phyloP scores from a whole-genome alignment of 331 rosid species.

The Phaseolus coccineus region DNA sequence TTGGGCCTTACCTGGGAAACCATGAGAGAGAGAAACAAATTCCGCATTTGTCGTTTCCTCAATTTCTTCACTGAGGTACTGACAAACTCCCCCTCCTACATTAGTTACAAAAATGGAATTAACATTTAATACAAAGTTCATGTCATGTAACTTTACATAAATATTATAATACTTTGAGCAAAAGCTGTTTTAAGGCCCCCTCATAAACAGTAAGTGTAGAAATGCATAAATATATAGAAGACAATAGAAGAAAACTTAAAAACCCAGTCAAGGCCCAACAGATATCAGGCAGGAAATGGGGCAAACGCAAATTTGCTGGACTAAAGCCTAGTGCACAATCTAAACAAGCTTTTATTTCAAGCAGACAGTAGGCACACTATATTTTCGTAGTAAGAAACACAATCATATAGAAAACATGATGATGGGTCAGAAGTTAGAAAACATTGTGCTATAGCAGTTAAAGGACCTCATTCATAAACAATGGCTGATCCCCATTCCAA shows the following conservation, averaged over 20 bases:
- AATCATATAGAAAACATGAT: slow-evolving; percentile 22
- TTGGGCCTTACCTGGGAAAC: slow-evolving; percentile 79
- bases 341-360: not conserved
- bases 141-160: slow-evolving; percentile 18
- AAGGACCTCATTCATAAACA: too few relatives aligned
- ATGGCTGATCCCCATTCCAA: too few relatives aligned
- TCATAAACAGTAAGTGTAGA: slow-evolving; percentile 13
- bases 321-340: slow-evolving; percentile 14
- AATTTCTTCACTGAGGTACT: slow-evolving; percentile 72
- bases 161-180: not conserved
- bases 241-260: slow-evolving; percentile 12
- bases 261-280: not conserved
- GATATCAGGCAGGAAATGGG: slow-evolving; percentile 11
- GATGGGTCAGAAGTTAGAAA: slow-evolving; percentile 23
- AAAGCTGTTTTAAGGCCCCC: not conserved
- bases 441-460: too few relatives aligned
- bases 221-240: not conserved
- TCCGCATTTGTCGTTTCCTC: slow-evolving; percentile 91
- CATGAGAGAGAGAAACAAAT: slow-evolving; percentile 88
- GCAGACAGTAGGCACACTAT: slow-evolving; percentile 4
- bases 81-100: slow-evolving; percentile 89
- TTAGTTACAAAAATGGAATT: slow-evolving; percentile 43
- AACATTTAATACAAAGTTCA: slow-evolving; percentile 29
- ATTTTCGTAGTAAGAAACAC: slow-evolving; percentile 1
- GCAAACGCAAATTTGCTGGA: slow-evolving; percentile 3